Evolutionary conservation across 805 yeast genomes (phyloP).

Genomic region (Clavispora phyllophila): DNA sequence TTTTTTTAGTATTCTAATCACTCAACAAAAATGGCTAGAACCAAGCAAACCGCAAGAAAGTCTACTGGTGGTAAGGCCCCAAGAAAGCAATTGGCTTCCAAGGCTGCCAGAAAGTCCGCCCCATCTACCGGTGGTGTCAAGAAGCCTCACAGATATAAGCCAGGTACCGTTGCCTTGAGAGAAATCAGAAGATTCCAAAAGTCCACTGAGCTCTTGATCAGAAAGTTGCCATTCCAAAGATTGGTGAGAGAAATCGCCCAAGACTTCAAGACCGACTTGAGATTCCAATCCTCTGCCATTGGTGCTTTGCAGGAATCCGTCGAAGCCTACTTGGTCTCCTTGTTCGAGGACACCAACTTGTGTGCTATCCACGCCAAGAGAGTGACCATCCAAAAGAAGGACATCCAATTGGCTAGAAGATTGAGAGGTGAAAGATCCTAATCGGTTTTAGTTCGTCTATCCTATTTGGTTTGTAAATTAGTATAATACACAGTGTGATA

Average conservation of each 20-base stretch:
- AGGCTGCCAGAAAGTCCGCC: constrained; percentile 91
- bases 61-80: constrained; percentile 96
- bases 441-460: constrained; percentile 5
- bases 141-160: constrained; percentile 95
- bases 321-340: constrained; percentile 93
- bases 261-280: constrained; percentile 86
- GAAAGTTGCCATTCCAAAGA: constrained; percentile 97
- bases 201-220: constrained; percentile 89
- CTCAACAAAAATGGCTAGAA: constrained; percentile 68
- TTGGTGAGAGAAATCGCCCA: constrained; percentile 93
- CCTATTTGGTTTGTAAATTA: constrained; percentile 4
- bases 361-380: constrained; percentile 99
- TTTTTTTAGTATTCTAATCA: constrained; percentile 2
- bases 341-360: constrained; percentile 96
- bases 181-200: constrained; percentile 98
- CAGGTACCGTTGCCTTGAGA: constrained; percentile 94
- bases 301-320: constrained; percentile 98
- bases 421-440: constrained; percentile 94
- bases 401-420: constrained; percentile 96
- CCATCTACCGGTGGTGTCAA: constrained; percentile 91
- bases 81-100: constrained; percentile 88
- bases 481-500: constrained; percentile 1
- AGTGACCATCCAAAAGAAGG: constrained; percentile 98
- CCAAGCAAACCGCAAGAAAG: constrained; percentile 91
- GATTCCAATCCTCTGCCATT: constrained; percentile 96